phyloP scores from a whole-genome alignment of 1,284 basidiomycete genomes.

The Ganoderma meredithae region DNA sequence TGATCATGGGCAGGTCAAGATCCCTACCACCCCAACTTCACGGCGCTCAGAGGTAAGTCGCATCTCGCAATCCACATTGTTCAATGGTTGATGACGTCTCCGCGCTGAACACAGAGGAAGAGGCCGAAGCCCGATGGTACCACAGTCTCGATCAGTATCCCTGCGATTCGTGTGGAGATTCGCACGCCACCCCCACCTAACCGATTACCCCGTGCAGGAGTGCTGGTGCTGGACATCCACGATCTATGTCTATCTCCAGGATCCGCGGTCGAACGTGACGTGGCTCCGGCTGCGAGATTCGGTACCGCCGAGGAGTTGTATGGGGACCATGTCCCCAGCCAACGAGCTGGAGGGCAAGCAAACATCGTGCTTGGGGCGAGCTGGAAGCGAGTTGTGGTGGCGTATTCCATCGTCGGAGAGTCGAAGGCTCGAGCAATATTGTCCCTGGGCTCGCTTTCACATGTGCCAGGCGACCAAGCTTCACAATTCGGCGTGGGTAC shows the following conservation, averaged over 20 bases:
- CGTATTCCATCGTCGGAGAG: slow-evolving; percentile 51
- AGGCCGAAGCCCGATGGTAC: slow-evolving; percentile 19
- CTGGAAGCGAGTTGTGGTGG: slow-evolving; percentile 55
- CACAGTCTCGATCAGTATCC: slow-evolving; percentile 47
- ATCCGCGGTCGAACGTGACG: slow-evolving; percentile 34
- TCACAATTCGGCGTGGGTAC: slow-evolving; percentile 27
- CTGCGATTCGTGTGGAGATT: slow-evolving; percentile 68
- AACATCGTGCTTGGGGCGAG: slow-evolving; percentile 46
- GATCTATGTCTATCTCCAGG: slow-evolving; percentile 53
- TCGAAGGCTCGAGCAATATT: slow-evolving; percentile 40
- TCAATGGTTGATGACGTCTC: background rate
- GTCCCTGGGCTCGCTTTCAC: slow-evolving; percentile 41
- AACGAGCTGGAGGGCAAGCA: background rate
- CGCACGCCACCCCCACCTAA: slow-evolving; percentile 60
- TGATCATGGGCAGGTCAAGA: slow-evolving; percentile 20
- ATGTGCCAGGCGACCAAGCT: slow-evolving; percentile 6
- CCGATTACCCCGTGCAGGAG: slow-evolving; percentile 63
- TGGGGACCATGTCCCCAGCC: slow-evolving; percentile 3
- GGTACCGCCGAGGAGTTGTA: slow-evolving; percentile 36
- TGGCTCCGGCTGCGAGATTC: slow-evolving; percentile 49
- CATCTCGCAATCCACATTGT: background rate
- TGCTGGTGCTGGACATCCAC: slow-evolving; percentile 70
- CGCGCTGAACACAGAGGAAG: slow-evolving; percentile 10
- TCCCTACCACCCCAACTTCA: slow-evolving; percentile 3
- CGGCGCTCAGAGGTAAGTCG: slow-evolving; percentile 34